Base-by-base conservation (phyloP, 139 green algal species). In the Diplosphaera chodatii region DNA sequence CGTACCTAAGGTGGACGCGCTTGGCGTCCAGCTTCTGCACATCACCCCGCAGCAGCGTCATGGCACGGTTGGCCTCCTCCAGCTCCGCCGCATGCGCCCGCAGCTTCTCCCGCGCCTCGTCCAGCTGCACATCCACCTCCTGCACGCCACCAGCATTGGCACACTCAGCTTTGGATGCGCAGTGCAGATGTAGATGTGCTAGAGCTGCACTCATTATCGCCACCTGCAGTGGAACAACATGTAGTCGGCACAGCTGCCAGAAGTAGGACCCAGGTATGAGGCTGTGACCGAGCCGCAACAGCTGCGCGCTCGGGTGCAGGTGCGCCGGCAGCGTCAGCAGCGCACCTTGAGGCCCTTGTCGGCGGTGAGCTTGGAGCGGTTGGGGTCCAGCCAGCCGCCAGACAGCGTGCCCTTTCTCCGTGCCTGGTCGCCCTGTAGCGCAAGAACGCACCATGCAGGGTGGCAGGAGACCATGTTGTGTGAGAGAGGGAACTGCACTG, bases 401-500 rank as follows among this genome's bases (percentile, higher is more conserved):
- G 79, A 91, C 74, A 96, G 73, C 6, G 88, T 76, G 63, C 92
- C 92, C 65, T 86, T 86, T 63, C 84, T 89, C 76, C 59, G 68
- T 69, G 91, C 83, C 67, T 90, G 80, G 71, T 94, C 89, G 6
- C 94, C 94, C n/a, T n/a, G n/a, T n/a, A n/a, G n/a, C n/a, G n/a
- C n/a, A n/a, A n/a, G n/a, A n/a, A n/a, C n/a, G n/a, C n/a, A n/a
- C n/a, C n/a, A n/a, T n/a, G n/a, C n/a, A n/a, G n/a, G n/a, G n/a
- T n/a, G n/a, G n/a, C n/a, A n/a, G n/a, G n/a, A n/a, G n/a, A n/a
- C n/a, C n/a, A n/a, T n/a, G n/a, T n/a, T n/a, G n/a, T n/a, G n/a
- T n/a, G n/a, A n/a, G n/a, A n/a, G n/a, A n/a, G n/a, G n/a, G n/a
- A n/a, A n/a, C n/a, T n/a, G n/a, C n/a, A n/a, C n/a, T n/a, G n/a